These are phyloP conservation scores for Dryadomyces quercivorus DNA, from an alignment of 2,329 filamentous ascomycete species.

Conservation along the genomic window DNA sequence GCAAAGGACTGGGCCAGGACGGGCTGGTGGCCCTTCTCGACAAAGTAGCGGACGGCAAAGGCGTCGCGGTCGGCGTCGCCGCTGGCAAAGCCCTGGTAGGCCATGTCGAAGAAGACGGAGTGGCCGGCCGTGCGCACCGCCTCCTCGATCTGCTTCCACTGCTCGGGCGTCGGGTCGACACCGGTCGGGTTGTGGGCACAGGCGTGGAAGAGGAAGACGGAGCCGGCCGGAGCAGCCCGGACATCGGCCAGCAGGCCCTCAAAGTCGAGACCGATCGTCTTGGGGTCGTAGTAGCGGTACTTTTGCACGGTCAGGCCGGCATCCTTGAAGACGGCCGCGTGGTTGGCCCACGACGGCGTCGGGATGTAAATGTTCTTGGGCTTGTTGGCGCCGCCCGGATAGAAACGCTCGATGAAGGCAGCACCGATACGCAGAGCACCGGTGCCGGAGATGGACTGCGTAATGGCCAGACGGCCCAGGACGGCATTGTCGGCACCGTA, in stretches of 20 bases:
- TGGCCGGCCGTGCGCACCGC: constrained; percentile 78
- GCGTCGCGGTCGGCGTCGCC: constrained; percentile 88
- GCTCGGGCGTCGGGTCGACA: constrained; percentile 80
- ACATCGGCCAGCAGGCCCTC: constrained; percentile 86
- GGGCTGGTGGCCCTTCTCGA: constrained; percentile 81
- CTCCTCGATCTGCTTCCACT: constrained; percentile 85
- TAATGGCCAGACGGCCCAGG: constrained; percentile 74
- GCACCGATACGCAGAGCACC: constrained; percentile 90
- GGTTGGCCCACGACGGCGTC: constrained; percentile 94
- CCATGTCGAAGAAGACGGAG: constrained; percentile 98
- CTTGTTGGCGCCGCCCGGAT: constrained; percentile 50
- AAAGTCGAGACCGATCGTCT: constrained; percentile 96
- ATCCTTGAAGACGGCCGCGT: constrained; percentile 92
- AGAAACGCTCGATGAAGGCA: constrained; percentile 86
- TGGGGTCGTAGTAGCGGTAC: constrained; percentile 99
- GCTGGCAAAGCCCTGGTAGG: constrained; percentile 95
- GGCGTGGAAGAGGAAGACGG: constrained; percentile 87
- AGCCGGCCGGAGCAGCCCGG: constrained; percentile 74
- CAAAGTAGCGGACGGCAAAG: constrained; percentile 86
- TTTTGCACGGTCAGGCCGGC: constrained; percentile 82
- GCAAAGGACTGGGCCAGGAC: constrained; percentile 88
- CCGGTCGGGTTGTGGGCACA: constrained; percentile 98
- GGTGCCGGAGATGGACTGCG: constrained; percentile 96
- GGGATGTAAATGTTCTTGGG: constrained; percentile 92
- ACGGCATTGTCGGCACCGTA: constrained; percentile 69